Percentiles rank a stretch among this genome's conserved stretches.
phyloP scores from a whole-genome alignment of 257 asterid species.

The Scutellaria minor region DNA sequence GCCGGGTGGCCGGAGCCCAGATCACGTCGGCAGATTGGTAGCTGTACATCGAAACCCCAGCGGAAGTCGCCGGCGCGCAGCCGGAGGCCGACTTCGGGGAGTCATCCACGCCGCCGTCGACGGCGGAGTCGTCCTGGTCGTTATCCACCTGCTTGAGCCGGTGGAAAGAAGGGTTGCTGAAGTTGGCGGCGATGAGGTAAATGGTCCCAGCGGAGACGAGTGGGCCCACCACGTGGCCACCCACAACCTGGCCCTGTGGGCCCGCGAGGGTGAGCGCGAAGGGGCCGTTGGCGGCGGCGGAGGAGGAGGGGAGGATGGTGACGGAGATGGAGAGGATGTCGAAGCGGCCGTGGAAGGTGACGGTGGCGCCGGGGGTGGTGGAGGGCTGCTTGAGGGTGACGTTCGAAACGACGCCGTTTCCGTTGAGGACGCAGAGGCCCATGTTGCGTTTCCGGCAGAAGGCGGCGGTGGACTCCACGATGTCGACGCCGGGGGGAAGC shows the following conservation, averaged over 20 bases:
- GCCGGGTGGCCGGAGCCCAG: constrained; percentile 69
- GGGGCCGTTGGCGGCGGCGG: constrained; percentile 37
- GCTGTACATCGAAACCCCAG: constrained; percentile 32
- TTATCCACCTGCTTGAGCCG: constrained; percentile 46
- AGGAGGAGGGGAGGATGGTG: constrained; percentile 48
- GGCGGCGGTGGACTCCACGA: constrained; percentile 45
- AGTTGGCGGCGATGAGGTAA: constrained; percentile 65
- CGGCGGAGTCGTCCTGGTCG: constrained; percentile 38
- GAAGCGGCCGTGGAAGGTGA: constrained; percentile 80
- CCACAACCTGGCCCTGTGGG: constrained; percentile 85
- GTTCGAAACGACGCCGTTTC: constrained; percentile 59
- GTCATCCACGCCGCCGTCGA: constrained; percentile 36
- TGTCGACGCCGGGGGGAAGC: constrained; percentile 59
- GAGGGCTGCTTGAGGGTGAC: constrained; percentile 74
- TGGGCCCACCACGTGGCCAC: constrained; percentile 77
- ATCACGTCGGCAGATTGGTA: constrained; percentile 48
- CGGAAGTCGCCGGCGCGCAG: constrained; percentile 15
- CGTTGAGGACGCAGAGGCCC: constrained; percentile 63
- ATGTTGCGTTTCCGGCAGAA: constrained; percentile 57
- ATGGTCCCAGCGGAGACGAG: constrained; percentile 64
- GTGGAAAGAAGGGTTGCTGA: constrained; percentile 59
- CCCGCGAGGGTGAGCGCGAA: constrained; percentile 72
- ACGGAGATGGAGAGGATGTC: constrained; percentile 75
- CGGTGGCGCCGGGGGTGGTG: constrained; percentile 64
- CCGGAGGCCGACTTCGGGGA: constrained; percentile 24